Percentiles rank a stretch among this genome's conserved stretches.
Conservation (phyloP, 2,329 filamentous ascomycete genomes). For the Trichothecium sympodiale region DNA sequence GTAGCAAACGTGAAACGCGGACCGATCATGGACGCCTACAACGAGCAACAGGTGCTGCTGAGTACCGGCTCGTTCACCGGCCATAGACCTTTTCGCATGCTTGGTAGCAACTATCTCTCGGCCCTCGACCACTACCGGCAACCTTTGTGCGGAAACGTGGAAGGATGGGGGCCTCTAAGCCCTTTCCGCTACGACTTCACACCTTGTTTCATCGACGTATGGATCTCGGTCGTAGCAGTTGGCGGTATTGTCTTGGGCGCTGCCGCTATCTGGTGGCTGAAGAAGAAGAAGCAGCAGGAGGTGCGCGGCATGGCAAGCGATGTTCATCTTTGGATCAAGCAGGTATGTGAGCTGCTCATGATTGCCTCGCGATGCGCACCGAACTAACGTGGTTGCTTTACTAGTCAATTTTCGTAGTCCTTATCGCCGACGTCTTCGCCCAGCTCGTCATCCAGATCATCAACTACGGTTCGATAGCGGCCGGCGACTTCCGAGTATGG, state of each 20-base stretch:
- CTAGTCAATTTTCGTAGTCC: constrained; percentile 49
- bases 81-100: constrained; percentile 35
- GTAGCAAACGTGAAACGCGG: constrained; percentile 31
- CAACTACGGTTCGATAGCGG: constrained; percentile 59
- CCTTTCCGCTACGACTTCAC: constrained; percentile 85
- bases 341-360: constrained; percentile 43
- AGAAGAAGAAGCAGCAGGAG: constrained; percentile 53
- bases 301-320: constrained; percentile 39
- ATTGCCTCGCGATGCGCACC: not conserved
- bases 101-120: constrained; percentile 51
- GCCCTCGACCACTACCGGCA: constrained; percentile 42
- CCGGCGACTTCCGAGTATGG: constrained; percentile 76
- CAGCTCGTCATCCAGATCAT: constrained; percentile 70
- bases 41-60: constrained; percentile 35
- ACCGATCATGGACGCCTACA: constrained; percentile 17
- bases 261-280: constrained; percentile 68
- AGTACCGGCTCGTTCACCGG: constrained; percentile 52
- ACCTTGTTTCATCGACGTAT: constrained; percentile 91
- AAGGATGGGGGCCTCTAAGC: constrained; percentile 94
- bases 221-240: constrained; percentile 65
- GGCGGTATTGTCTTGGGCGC: constrained; percentile 72
- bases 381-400: not conserved
- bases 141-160: constrained; percentile 74
- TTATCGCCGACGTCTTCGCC: constrained; percentile 56
- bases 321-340: constrained; percentile 86